These are phyloP conservation scores for Artemisia annua DNA, from an alignment of 129 eudicot species.

Conservation along the genomic window DNA sequence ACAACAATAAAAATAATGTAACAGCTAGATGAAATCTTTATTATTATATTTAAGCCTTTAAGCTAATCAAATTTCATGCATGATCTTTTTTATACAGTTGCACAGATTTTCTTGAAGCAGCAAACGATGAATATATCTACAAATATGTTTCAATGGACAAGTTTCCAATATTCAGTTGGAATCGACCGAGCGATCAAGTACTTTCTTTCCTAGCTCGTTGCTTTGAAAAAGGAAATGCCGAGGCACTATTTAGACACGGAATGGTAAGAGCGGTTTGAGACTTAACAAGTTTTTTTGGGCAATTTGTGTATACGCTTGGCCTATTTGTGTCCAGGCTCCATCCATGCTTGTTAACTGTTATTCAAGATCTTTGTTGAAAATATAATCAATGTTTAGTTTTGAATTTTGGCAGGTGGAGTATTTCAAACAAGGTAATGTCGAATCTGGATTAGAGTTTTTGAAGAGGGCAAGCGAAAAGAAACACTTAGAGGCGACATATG, in stretches of 20 bases:
- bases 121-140: slow-evolving; percentile 11
- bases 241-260: slow-evolving; percentile 25
- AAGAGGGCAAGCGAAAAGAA: slow-evolving; percentile 9
- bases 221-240: slow-evolving; percentile 18
- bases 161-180: slow-evolving; percentile 8
- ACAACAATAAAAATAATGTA: too few relatives aligned
- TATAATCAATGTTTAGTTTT: too few relatives aligned
- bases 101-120: slow-evolving; percentile 10
- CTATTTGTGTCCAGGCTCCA: too few relatives aligned
- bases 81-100: slow-evolving; percentile 6
- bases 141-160: slow-evolving; percentile 6
- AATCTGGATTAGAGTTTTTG: slow-evolving; percentile 7
- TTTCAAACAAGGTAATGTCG: not conserved
- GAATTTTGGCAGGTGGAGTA: slow-evolving; percentile 1
- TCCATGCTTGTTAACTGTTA: too few relatives aligned
- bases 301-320: too few relatives aligned
- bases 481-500: slow-evolving; percentile 16
- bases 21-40: too few relatives aligned
- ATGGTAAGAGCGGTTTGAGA: not conserved
- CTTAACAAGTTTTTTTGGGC: not conserved
- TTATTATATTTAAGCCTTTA: not conserved
- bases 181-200: not conserved
- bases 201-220: not conserved
- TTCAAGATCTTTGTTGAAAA: too few relatives aligned
- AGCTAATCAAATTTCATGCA: too few relatives aligned